Percentiles rank a stretch among this genome's conserved stretches.
Evolutionary conservation across 176 grass and related monocot species (phyloP).

Genomic region (Coix lacrymajobi): DNA sequence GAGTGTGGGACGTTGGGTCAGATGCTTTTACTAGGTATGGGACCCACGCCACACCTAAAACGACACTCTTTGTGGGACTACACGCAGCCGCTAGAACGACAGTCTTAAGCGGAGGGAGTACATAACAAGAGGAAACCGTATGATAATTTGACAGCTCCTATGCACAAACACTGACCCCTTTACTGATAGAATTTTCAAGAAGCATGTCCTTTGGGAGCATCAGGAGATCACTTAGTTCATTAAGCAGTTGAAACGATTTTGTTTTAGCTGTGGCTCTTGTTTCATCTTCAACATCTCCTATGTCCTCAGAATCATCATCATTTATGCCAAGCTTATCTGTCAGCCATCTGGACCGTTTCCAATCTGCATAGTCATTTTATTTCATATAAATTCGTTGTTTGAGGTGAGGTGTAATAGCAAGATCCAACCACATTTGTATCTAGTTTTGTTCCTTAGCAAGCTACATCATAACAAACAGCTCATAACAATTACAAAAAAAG

Average conservation of each 20-base stretch:
- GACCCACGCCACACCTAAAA: no score
- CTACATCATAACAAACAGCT: not conserved
- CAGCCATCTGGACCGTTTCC: constrained; percentile 95
- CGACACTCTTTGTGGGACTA: no score
- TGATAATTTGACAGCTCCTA: not conserved
- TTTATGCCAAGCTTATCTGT: constrained; percentile 64
- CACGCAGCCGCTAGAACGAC: no score
- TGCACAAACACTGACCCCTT: constrained; percentile 60
- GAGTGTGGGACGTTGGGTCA: no score
- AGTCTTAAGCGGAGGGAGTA: no score
- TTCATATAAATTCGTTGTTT: constrained; percentile 21
- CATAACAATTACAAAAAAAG: not conserved
- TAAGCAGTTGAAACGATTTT: constrained; percentile 67
- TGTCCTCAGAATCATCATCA: constrained; percentile 39
- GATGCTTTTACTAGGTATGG: no score
- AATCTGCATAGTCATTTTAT: constrained; percentile 55
- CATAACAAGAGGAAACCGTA: not conserved
- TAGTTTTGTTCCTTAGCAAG: constrained; percentile 25
- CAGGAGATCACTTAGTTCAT: constrained; percentile 90
- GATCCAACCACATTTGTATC: constrained; percentile 6
- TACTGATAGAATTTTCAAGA: constrained; percentile 61
- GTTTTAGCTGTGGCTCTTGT: constrained; percentile 17
- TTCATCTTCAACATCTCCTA: constrained; percentile 22
- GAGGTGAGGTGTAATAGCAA: not conserved
- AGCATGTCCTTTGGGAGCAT: constrained; percentile 99